phyloP scores from a whole-genome alignment of 345 rosid genomes.

The Eutrema heterophyllum region DNA sequence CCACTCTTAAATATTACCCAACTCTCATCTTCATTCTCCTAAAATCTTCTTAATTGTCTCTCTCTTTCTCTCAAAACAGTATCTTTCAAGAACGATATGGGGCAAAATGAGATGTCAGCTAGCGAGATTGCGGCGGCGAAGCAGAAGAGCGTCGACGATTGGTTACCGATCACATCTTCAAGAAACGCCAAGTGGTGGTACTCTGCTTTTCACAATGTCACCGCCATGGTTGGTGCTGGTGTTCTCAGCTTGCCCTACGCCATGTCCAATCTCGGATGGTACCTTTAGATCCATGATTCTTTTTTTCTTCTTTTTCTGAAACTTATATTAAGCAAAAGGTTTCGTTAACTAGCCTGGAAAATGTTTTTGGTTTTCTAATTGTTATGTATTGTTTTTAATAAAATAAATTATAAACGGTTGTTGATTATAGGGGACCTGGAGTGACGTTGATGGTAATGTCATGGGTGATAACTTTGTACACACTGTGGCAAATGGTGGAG shows the following conservation, averaged over 20 bases:
- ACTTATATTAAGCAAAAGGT: too few species aligned
- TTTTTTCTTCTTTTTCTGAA: too few species aligned
- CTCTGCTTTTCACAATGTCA: constrained; percentile 65
- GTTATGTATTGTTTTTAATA: too few species aligned
- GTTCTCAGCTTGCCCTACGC: constrained; percentile 66
- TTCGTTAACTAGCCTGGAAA: too few species aligned
- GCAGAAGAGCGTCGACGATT: constrained; percentile 39
- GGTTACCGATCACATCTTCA: constrained; percentile 65
- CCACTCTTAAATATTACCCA: neutral
- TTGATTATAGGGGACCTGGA: constrained; percentile 55
- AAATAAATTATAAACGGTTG: too few species aligned
- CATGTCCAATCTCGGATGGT: constrained; percentile 66
- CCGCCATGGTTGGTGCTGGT: constrained; percentile 77
- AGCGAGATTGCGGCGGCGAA: constrained; percentile 21
- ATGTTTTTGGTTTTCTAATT: too few species aligned
- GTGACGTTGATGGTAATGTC: constrained; percentile 43
- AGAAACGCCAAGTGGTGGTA: constrained; percentile 67
- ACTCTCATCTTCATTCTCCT: neutral
- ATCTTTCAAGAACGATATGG: constrained; percentile 6
- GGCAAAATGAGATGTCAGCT: neutral
- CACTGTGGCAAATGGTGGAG: constrained; percentile 85
- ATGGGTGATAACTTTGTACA: constrained; percentile 69
- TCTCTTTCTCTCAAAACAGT: neutral
- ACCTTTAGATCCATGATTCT: neutral
- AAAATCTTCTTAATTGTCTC: neutral